phyloP scores from a whole-genome alignment of 371 early-diverging fungal species.

The Saksenaea vasiformis region DNA sequence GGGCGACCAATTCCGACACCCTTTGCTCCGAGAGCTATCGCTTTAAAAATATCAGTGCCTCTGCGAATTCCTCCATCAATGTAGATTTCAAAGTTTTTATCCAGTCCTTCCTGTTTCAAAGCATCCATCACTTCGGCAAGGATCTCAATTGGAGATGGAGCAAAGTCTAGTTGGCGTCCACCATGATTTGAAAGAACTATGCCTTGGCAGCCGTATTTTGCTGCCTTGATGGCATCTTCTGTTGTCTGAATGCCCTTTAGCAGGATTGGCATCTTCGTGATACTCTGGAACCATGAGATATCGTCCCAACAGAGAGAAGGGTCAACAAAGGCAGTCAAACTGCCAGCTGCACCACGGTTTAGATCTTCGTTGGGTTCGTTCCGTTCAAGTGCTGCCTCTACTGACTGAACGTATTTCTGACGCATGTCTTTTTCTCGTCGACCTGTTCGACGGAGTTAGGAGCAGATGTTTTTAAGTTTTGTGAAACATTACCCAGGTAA shows the following conservation, averaged over 20 bases:
- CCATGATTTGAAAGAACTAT: constrained; percentile 82
- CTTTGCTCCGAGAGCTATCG: constrained; percentile 91
- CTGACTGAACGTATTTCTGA: constrained; percentile 55
- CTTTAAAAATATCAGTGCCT: constrained; percentile 92
- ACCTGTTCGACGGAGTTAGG: constrained; percentile 44
- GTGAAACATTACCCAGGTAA: constrained; percentile 52
- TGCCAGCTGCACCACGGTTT: constrained; percentile 63
- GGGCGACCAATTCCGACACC: constrained; percentile 95
- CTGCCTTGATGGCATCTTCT: constrained; percentile 73
- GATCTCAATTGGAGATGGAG: constrained; percentile 77
- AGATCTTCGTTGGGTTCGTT: constrained; percentile 28
- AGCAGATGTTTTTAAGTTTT: constrained; percentile 5
- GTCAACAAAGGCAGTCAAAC: constrained; percentile 7
- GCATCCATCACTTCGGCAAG: constrained; percentile 83
- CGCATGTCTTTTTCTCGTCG: constrained; percentile 91
- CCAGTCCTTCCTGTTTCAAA: constrained; percentile 43
- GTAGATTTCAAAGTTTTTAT: constrained; percentile 80
- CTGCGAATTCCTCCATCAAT: constrained; percentile 92
- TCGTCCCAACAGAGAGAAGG: constrained; percentile 67
- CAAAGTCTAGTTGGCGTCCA: constrained; percentile 79
- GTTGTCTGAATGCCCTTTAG: constrained; percentile 72
- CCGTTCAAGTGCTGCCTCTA: constrained; percentile 35
- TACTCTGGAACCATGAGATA: constrained; percentile 63
- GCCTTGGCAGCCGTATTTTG: constrained; percentile 58
- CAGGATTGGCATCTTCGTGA: constrained; percentile 67